phyloP scores from a whole-genome alignment of 441 rosid genomes.

The Eugenia klotzschiana region DNA sequence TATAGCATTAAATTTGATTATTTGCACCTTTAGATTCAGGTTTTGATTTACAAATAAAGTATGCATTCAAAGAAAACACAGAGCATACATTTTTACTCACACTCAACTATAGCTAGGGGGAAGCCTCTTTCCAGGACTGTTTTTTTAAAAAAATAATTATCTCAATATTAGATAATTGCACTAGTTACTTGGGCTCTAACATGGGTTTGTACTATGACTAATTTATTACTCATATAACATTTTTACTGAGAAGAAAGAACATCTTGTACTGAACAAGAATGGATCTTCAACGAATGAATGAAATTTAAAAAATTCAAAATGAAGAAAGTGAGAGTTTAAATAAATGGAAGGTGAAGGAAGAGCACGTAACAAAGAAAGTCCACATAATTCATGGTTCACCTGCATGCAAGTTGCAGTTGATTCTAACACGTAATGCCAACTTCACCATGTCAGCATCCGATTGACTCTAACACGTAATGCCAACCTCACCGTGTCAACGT shows the following conservation, averaged over 20 bases:
- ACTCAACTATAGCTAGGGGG: neutral
- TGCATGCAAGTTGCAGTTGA: neutral
- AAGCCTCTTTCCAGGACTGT: neutral
- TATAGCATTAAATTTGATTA: too few relatives aligned
- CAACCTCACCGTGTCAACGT: too few relatives aligned
- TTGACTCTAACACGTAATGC: too few relatives aligned
- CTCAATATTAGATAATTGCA: neutral
- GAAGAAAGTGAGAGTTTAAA: neutral
- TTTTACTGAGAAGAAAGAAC: neutral
- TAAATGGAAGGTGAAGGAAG: neutral
- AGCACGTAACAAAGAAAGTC: neutral
- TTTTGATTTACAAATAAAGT: neutral
- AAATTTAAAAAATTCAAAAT: neutral
- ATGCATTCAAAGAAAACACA: neutral
- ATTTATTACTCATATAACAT: neutral
- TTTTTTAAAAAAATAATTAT: neutral
- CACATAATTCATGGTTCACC: neutral
- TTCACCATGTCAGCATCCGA: rapidly evolving
- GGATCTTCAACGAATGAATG: neutral
- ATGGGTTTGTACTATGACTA: neutral
- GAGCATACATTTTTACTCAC: neutral
- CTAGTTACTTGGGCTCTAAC: neutral
- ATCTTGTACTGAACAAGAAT: neutral
- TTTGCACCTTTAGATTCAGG: too few relatives aligned
- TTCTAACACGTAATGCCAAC: neutral